A percentile compares a stretch with the other conserved stretches of the same genome.
Conservation (phyloP, 257 asterid species). For the Penstemon eatonii region DNA sequence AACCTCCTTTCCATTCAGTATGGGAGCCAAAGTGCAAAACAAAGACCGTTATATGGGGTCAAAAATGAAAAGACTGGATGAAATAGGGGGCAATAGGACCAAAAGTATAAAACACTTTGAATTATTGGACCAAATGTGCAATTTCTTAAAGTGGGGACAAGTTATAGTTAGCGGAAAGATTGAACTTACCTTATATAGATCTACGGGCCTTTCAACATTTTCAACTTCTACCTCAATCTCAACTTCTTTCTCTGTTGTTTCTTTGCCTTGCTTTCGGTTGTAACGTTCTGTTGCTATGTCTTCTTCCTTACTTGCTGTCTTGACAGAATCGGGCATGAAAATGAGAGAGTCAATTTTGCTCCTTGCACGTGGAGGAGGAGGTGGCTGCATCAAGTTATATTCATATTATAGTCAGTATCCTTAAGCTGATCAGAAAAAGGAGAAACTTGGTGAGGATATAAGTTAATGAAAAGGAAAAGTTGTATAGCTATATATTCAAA, state of each 20-base stretch:
- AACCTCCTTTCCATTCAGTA: too few species aligned
- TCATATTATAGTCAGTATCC: background rate
- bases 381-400: constrained; percentile 61
- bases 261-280: constrained; percentile 34
- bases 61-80: background rate
- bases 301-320: constrained; percentile 45
- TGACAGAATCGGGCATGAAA: constrained; percentile 63
- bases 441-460: constrained; percentile 1
- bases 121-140: too few species aligned
- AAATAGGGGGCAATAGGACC: too few species aligned
- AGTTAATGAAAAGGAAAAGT: background rate
- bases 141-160: too few species aligned
- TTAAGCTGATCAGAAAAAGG: constrained; percentile 1
- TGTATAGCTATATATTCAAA: background rate
- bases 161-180: background rate
- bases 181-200: constrained; percentile 75
- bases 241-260: constrained; percentile 40
- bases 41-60: background rate
- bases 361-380: constrained; percentile 75
- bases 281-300: constrained; percentile 23
- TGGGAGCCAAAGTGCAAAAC: background rate
- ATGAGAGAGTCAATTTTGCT: constrained; percentile 92
- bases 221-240: constrained; percentile 57
- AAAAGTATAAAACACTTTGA: too few species aligned
- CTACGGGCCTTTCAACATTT: constrained; percentile 91